phyloP scores from a whole-genome alignment of 202 grass and related monocot genomes.

The Zizania palustris region DNA sequence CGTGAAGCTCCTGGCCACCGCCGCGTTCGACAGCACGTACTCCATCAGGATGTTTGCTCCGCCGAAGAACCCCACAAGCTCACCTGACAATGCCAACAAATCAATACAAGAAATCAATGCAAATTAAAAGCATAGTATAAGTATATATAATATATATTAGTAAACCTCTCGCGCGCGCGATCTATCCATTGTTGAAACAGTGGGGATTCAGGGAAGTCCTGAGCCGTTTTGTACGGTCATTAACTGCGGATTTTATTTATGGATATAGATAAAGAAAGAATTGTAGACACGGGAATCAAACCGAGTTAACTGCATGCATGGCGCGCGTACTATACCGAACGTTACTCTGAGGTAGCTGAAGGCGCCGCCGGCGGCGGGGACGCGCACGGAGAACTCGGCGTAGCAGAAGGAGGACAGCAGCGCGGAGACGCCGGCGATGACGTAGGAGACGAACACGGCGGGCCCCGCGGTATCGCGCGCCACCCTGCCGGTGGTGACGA shows the following conservation, averaged over 20 bases:
- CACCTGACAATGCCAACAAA: slow-evolving; percentile 42
- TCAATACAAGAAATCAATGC: not conserved
- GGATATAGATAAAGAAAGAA: too few relatives aligned
- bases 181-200: not conserved
- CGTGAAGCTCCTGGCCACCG: slow-evolving; percentile 80
- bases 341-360: slow-evolving; percentile 80
- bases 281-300: too few relatives aligned
- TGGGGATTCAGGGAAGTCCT: not conserved
- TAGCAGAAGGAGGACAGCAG: slow-evolving; percentile 75
- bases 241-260: not conserved
- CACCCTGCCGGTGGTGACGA: slow-evolving; percentile 70
- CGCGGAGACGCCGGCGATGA: slow-evolving; percentile 62
- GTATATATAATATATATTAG: too few relatives aligned
- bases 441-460: slow-evolving; percentile 66
- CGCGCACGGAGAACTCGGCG: slow-evolving; percentile 71
- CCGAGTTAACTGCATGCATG: too few relatives aligned
- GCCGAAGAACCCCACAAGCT: slow-evolving; percentile 74
- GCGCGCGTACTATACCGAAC: slow-evolving; percentile 57
- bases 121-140: too few relatives aligned
- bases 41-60: slow-evolving; percentile 83
- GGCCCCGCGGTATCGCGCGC: slow-evolving; percentile 55
- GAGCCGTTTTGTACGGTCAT: not conserved
- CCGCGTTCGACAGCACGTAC: slow-evolving; percentile 82
- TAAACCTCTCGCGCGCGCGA: not conserved
- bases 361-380: slow-evolving; percentile 72